Base-by-base conservation (phyloP, 1,284 basidiomycete genomes). In the Sutorius eximius region DNA sequence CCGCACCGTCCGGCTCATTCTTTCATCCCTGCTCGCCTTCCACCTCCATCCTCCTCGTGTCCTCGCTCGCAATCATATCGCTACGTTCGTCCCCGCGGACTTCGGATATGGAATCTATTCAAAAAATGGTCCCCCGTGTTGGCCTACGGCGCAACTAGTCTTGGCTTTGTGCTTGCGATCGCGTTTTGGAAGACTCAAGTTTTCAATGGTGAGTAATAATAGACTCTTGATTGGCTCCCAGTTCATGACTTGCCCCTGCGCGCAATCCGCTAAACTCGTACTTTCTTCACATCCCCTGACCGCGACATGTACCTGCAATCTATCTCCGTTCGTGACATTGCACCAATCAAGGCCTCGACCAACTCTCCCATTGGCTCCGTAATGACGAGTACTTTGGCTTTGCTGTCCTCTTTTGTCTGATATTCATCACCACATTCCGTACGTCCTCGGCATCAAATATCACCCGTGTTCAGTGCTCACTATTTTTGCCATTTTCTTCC, bases 361-460 rank as follows among this genome's bases (percentile, higher is more conserved):
- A 85, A 45, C 75, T 92, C 37, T 83, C 89, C 18, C 78, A 79
- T 59, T 91, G 85, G 85, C 74, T 92, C 53, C 83, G 83, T 67
- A 77, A 75, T 47, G 86, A 89, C 65, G 77, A 79, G 56, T 77
- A 81, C 60, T 81, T 80, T 68, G 89, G 90, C 47, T 84, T 87
- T 68, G 81, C 82, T 56, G 78, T 87, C 56, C 80, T 92, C 42
- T 91, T 89, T 67, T 73, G 77, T 61, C 81, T 91, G 65, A 91
- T 92, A 60, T 90, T 91, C 70, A 68, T 91, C 56, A 92, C 89
- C 46, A 90, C 88, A 9, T 85, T 92, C 69, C 89, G 89, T 91
- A 73, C 77, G 89, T 84, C 27, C 41, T 53, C 36, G 22, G 56
- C 53, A 52, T 42, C 43, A 45, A 38, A 43, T 48, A 37, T 44